Base-by-base conservation (phyloP, 2,329 filamentous ascomycete genomes). In the Apiospora malaysiana region DNA sequence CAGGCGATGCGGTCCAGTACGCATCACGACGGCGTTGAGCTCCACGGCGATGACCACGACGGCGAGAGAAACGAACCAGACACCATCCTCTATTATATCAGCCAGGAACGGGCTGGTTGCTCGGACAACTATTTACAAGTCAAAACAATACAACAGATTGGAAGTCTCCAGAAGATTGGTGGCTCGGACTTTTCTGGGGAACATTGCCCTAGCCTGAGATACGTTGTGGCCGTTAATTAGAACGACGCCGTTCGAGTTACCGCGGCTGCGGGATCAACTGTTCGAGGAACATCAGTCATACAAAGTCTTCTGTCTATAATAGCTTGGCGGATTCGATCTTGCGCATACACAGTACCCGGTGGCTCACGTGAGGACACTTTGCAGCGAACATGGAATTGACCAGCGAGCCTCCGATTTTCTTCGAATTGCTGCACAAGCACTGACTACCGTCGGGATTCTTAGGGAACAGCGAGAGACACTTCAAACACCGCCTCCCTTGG, bases 401-500 rank as follows among this genome's bases (percentile, higher is more conserved):
- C 21, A 16, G 7, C 16, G 37, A 21, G 1, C 23, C 27, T 37
- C 2, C 18, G 10, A 63, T 40, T 32, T 4, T 4, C 2, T 25
- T 59, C 56, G 14, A 63, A 14, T n/a, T n/a, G 8, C 8, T 6
- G 32, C 8, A n/a, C 56, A n/a, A 9, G 56, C 5, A 40, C 4
- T 12, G 27, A 12, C 18, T 40, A 12, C 6, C 3, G 40, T 4
- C 3, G n/a, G 56, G 7, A 4, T 10, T 63, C 1, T 32, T 10
- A 14, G 18, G 7, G 14, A 37, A n/a, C 25, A 18, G 6, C 51
- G 37, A 37, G 2, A 4, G 27, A 37, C 6, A 18, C 8, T 2
- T 56, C 32, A 68, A 40, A 27, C 32, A 25, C 25, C 16, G 67
- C 16, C n/a, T 42, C 45, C 27, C 16, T 42, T 68, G 6, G 85